Conservation (phyloP, 345 rosid genomes). For the Populus davidiana region DNA sequence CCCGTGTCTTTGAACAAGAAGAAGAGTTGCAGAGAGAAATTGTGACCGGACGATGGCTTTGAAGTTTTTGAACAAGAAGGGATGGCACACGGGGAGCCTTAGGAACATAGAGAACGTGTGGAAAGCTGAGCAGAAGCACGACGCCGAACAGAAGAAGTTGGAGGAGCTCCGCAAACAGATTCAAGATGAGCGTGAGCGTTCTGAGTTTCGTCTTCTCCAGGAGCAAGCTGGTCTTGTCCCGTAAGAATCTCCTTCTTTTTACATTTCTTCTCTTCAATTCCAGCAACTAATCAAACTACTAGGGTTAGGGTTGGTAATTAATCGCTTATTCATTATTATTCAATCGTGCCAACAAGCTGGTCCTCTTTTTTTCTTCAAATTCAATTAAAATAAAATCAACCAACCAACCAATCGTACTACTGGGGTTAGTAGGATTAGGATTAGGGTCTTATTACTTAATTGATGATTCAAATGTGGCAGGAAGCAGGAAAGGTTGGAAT, state of each 20-base stretch:
- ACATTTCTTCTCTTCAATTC: background rate
- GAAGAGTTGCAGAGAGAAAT: background rate
- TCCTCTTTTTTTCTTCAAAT: background rate
- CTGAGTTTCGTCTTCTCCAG: slow-evolving; percentile 89
- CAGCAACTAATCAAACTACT: background rate
- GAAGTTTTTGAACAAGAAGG: slow-evolving; percentile 99
- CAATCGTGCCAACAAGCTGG: too few species aligned
- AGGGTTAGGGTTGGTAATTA: too few species aligned
- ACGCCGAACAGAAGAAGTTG: slow-evolving; percentile 86
- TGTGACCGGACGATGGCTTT: slow-evolving; percentile 51
- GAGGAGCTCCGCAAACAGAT: slow-evolving; percentile 96
- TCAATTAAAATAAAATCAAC: too few species aligned
- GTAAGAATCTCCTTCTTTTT: slow-evolving; percentile 36
- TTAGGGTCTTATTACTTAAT: background rate
- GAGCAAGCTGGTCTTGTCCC: slow-evolving; percentile 89
- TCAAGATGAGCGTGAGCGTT: slow-evolving; percentile 79
- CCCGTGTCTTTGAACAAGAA: background rate
- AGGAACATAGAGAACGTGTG: slow-evolving; percentile 96
- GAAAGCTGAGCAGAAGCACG: slow-evolving; percentile 99
- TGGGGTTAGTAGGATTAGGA: too few species aligned
- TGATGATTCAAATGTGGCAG: slow-evolving; percentile 33
- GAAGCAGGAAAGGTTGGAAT: slow-evolving; percentile 94
- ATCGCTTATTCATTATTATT: too few species aligned
- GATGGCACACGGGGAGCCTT: slow-evolving; percentile 98
- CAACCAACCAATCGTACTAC: too few species aligned